Evolutionary conservation across 345 rosid genomes (phyloP).

Genomic region (Kernera saxatilis): DNA sequence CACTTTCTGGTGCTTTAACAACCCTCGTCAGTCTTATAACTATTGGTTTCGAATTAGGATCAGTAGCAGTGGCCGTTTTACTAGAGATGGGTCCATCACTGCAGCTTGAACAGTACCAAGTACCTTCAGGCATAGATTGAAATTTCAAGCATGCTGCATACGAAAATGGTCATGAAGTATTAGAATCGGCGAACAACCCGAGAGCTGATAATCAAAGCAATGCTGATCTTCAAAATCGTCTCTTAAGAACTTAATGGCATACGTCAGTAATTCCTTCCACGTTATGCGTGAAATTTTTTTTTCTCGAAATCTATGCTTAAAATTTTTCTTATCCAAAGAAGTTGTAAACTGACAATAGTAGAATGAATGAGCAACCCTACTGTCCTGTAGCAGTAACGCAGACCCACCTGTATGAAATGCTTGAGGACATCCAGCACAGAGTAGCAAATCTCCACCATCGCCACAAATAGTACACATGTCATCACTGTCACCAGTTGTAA

Average conservation of each 20-base stretch:
- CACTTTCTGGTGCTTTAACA: conserved; percentile 62
- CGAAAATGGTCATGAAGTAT: conserved; percentile 16
- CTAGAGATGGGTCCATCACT: conserved; percentile 37
- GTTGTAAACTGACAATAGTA: neutral
- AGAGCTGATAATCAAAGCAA: neutral
- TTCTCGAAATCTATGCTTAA: neutral
- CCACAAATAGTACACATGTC: conserved; percentile 80
- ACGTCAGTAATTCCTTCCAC: neutral
- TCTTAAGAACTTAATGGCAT: neutral
- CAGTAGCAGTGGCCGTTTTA: conserved; percentile 34
- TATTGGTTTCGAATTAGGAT: conserved; percentile 42
- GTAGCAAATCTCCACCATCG: conserved; percentile 56
- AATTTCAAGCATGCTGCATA: conserved; percentile 74
- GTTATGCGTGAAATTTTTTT: neutral
- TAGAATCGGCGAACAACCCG: neutral
- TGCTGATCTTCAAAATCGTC: neutral
- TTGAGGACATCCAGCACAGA: conserved; percentile 69
- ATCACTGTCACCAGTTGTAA: conserved; percentile 57
- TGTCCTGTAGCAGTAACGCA: too few relatives aligned
- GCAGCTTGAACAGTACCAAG: conserved; percentile 77
- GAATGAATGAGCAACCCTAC: neutral
- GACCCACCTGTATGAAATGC: conserved; percentile 79
- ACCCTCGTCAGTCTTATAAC: conserved; percentile 53
- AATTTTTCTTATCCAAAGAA: neutral
- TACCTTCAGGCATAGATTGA: conserved; percentile 48